phyloP scores from a whole-genome alignment of 2,329 filamentous ascomycete species.

The Xylaria sp. region DNA sequence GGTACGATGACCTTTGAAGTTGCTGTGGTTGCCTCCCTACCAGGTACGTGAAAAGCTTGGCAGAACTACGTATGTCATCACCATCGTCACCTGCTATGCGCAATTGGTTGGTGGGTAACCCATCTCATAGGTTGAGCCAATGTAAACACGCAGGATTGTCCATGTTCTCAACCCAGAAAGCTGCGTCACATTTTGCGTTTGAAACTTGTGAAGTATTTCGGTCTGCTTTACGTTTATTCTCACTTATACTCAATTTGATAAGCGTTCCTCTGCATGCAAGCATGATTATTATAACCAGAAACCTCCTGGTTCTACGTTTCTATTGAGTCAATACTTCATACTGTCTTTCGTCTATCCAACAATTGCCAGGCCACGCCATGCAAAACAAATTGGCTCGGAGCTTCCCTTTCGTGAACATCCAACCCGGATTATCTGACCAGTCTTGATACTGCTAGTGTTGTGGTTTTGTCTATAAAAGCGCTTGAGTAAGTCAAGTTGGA shows the following conservation, averaged over 20 bases:
- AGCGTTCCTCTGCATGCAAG: not conserved
- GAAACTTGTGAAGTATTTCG: no score
- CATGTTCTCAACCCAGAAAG: no score
- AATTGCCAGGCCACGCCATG: constrained; percentile 4
- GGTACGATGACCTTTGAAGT: not conserved
- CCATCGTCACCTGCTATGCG: not conserved
- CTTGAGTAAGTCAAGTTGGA: not conserved
- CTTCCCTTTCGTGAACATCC: not conserved
- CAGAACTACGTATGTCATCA: not conserved
- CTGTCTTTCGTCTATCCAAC: constrained; percentile 15
- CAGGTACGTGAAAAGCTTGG: not conserved
- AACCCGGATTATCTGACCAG: not conserved
- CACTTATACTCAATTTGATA: constrained; percentile 22
- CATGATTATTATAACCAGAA: not conserved
- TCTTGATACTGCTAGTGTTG: constrained; percentile 1
- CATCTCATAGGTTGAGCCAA: no score
- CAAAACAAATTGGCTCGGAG: not conserved
- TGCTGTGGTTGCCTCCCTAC: not conserved
- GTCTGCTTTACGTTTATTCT: not conserved
- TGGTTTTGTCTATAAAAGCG: not conserved
- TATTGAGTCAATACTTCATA: not conserved
- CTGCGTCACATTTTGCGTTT: no score
- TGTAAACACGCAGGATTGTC: no score
- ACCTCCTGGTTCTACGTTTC: not conserved
- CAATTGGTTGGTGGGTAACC: not conserved